Conservation (phyloP, 2,329 filamentous ascomycete species). For the Peltaster fructicola region DNA sequence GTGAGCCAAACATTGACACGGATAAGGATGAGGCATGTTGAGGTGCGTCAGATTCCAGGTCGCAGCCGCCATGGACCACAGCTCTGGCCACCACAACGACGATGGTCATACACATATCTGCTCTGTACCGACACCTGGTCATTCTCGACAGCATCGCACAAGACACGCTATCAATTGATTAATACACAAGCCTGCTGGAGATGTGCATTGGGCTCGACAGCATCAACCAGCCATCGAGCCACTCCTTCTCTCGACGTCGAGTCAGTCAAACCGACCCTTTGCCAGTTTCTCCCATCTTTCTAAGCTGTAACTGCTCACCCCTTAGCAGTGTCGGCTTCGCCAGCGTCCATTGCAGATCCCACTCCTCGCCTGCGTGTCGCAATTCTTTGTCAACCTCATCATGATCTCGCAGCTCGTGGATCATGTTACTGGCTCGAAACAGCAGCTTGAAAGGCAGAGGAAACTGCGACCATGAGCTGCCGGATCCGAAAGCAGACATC, state of each 20-base stretch:
- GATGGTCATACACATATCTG: too few relatives aligned
- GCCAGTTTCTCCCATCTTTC: conserved; percentile 26
- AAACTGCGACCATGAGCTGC: conserved; percentile 26
- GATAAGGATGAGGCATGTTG: too few relatives aligned
- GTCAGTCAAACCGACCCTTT: conserved; percentile 26
- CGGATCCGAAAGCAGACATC: conserved; percentile 34
- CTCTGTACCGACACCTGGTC: too few relatives aligned
- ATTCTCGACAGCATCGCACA: too few relatives aligned
- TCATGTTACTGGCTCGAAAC: conserved; percentile 32
- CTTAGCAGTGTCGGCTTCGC: conserved; percentile 28
- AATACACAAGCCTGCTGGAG: too few relatives aligned
- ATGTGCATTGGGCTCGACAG: too few relatives aligned
- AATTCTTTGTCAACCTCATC: conserved; percentile 28
- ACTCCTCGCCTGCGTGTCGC: conserved; percentile 17
- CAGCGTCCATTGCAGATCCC: conserved; percentile 28
- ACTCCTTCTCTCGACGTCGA: conserved; percentile 23
- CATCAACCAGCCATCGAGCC: conserved; percentile 29
- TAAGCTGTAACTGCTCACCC: conserved; percentile 20
- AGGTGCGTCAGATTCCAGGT: too few relatives aligned
- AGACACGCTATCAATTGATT: too few relatives aligned
- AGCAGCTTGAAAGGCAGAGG: conserved; percentile 25
- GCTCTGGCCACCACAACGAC: too few relatives aligned
- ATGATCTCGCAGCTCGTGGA: conserved; percentile 31
- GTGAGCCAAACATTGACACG: too few relatives aligned
- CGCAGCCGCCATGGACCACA: too few relatives aligned